Conservation (phyloP, 768 basidiomycete species). For the Pisolithus marmoratus region DNA sequence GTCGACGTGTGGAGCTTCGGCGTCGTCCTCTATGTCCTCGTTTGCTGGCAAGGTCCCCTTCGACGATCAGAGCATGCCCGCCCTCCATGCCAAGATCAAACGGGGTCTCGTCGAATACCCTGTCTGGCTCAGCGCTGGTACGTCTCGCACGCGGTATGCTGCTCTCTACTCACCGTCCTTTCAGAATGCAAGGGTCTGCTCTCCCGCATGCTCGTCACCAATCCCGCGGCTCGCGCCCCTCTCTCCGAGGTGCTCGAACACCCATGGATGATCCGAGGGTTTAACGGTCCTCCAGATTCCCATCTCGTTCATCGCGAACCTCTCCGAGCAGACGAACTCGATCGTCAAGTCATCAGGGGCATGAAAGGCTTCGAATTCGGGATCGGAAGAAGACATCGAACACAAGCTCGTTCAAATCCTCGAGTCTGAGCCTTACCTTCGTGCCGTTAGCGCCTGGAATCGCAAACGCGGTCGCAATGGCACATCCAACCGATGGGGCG, state of each 20-base stretch:
- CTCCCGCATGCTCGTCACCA: constrained; percentile 94
- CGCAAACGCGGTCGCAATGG: constrained; percentile 49
- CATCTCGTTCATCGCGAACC: constrained; percentile 90
- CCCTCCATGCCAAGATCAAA: constrained; percentile 98
- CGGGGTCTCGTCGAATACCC: constrained; percentile 96
- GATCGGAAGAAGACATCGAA: constrained; percentile 79
- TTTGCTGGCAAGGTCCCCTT: constrained; percentile 99
- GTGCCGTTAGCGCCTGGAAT: constrained; percentile 76
- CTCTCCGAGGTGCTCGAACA: constrained; percentile 82
- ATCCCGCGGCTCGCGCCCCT: constrained; percentile 77
- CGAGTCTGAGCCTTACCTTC: constrained; percentile 69
- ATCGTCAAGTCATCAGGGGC: constrained; percentile 74
- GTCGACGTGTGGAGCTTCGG: constrained; percentile 99
- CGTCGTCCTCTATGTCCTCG: constrained; percentile 94
- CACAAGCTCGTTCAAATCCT: constrained; percentile 65
- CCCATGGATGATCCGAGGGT: constrained; percentile 92
- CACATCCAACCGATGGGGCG: constrained; percentile 40
- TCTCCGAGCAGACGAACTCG: constrained; percentile 82
- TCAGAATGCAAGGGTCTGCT: constrained; percentile 92
- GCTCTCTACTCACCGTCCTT: constrained; percentile 7
- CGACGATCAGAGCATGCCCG: constrained; percentile 99
- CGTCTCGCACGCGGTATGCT: constrained; percentile 20
- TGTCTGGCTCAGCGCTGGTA: constrained; percentile 91
- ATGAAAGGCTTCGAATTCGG: constrained; percentile 99
- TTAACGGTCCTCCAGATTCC: constrained; percentile 69